Evolutionary conservation across 164 flowering plant species (phyloP).

Genomic region (Saururus chinensis): DNA sequence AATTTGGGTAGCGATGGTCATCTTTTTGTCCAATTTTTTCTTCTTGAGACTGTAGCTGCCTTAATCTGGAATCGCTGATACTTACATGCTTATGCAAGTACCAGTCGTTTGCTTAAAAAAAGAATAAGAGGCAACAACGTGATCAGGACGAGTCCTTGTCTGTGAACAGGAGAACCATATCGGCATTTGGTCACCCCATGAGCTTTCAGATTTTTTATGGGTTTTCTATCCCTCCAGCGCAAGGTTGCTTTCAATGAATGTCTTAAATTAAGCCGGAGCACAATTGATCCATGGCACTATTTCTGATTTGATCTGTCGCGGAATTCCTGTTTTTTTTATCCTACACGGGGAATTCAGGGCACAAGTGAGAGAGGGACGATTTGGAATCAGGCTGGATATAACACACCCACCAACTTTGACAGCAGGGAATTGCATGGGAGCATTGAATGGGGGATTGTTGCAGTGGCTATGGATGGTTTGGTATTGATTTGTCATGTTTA

Average conservation of each 20-base stretch:
- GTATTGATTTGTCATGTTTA: background rate
- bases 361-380: background rate
- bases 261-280: background rate
- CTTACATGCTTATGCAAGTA: background rate
- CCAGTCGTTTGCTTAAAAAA: background rate
- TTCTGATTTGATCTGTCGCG: background rate
- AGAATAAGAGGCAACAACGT: background rate
- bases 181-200: no score
- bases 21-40: no score
- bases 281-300: no score
- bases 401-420: background rate
- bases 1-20: background rate
- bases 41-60: background rate
- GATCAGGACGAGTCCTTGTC: background rate
- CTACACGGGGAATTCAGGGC: background rate
- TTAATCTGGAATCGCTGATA: background rate
- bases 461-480: background rate
- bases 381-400: background rate
- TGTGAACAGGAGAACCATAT: background rate
- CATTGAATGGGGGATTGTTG: background rate
- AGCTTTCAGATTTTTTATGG: background rate
- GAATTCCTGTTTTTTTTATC: background rate
- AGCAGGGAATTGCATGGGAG: background rate
- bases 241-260: background rate
- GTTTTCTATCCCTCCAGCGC: background rate